These are phyloP conservation scores for Calonectria pauciramosa DNA, from an alignment of 2,329 filamentous ascomycete genomes.

Conservation along the genomic window DNA sequence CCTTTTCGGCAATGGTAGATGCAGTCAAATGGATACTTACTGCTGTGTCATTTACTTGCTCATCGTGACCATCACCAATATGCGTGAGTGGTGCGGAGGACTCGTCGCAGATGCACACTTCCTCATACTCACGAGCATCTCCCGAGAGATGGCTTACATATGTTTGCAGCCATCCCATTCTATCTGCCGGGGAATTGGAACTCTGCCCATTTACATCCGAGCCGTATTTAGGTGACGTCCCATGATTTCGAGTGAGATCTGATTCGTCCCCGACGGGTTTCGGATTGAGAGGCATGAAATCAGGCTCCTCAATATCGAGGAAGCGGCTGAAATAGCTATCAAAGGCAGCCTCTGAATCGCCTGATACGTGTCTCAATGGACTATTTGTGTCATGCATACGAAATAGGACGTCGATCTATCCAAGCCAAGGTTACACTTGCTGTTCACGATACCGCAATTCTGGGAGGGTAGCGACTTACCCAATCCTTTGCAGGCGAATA, in stretches of 20 bases:
- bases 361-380: not conserved
- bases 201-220: not conserved
- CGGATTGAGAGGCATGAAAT: constrained; percentile 2
- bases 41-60: not conserved
- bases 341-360: not conserved
- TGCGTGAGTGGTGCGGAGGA: too few species aligned
- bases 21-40: not conserved
- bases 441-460: not conserved
- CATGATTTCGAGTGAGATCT: not conserved
- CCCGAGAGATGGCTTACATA: constrained; percentile 15
- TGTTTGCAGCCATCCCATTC: constrained; percentile 13
- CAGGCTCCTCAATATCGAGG: constrained; percentile 10
- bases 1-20: not conserved
- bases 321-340: constrained; percentile 13
- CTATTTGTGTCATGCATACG: constrained; percentile 5
- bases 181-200: too few species aligned
- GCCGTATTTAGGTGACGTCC: not conserved
- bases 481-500: constrained; percentile 6
- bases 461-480: not conserved
- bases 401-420: constrained; percentile 13
- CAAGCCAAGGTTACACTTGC: not conserved
- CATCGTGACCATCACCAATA: not conserved
- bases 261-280: not conserved
- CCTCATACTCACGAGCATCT: constrained; percentile 4
- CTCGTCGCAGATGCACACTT: not conserved